Base-by-base conservation (phyloP, 768 basidiomycete species). In the Tricholoma furcatifolium region DNA sequence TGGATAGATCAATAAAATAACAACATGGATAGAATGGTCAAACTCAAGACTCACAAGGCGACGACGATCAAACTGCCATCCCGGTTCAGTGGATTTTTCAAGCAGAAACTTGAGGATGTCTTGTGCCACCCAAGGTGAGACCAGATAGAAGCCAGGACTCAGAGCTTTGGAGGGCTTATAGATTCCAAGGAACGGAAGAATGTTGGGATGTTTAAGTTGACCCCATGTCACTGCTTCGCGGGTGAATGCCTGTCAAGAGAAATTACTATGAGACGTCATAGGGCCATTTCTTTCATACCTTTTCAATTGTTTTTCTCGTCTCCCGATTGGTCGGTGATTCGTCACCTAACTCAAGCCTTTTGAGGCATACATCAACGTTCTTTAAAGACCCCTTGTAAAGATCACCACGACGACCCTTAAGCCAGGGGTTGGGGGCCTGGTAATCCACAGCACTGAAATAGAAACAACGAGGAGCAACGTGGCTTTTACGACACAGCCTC, bases 61-160 rank as follows among this genome's bases (percentile, higher is more conserved):
- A 17, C 24, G 38, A 1, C 67, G 59, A 48, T 57, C n/a, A n/a
- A n/a, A n/a, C n/a, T n/a, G n/a, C n/a, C 27, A 1, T 4, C 7
- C 4, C 27, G n/a, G n/a, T 52, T 49, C 8, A 48, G 23, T 2
- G 67, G 65, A 43, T 57, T 45, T 10, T n/a, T n/a, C n/a, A n/a
- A n/a, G n/a, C 46, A 68, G 47, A 47, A 47, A 68, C 9, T 68
- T 60, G 31, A 59, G 61, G 20, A 71, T 55, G 36, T 70, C 71
- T 31, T 69, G 62, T 32, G 66, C 62, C 68, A 71, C 69, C 70
- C 68, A 71, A 7, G 72, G 69, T 0, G 69, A 70, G 1, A 73
- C 68, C 21, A 72, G 66, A 39, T 66, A 67, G n/a, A 72, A 55
- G 40, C 66, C 60, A 5, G 57, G 50, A 27, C 62, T 54, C 3